Conservation (phyloP, 202 grass and related monocot species). For the Setaria viridis region DNA sequence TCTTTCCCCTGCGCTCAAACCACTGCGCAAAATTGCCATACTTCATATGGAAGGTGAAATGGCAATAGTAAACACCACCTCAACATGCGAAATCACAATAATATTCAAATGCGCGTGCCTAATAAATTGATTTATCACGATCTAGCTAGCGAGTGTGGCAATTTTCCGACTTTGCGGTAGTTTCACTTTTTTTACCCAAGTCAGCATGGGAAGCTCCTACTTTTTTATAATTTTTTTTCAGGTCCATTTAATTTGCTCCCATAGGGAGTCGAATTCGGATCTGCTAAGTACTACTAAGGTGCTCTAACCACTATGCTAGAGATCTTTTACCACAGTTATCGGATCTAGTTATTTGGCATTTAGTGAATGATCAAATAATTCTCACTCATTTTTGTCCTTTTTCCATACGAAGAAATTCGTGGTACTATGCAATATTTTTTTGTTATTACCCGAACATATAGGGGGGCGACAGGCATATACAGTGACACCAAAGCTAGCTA, state of each 20-base stretch:
- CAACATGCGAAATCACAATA: not conserved
- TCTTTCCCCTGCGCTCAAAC: not conserved
- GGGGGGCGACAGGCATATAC: not conserved
- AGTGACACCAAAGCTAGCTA: slow-evolving; percentile 2
- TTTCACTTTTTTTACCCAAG: too few species aligned
- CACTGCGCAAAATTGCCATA: not conserved
- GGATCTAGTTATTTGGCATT: too few species aligned
- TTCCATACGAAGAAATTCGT: not conserved
- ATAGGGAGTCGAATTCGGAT: too few species aligned
- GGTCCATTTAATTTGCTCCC: too few species aligned
- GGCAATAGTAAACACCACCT: not conserved
- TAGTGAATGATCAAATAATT: not conserved
- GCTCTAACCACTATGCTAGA: too few species aligned
- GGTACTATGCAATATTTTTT: not conserved
- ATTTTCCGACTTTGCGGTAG: not conserved
- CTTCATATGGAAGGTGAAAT: not conserved
- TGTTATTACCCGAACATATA: not conserved
- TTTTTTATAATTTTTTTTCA: not conserved
- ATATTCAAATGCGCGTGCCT: not conserved
- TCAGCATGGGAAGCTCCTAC: too few species aligned
- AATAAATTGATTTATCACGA: not conserved
- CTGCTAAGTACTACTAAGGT: too few species aligned
- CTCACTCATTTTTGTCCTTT: not conserved
- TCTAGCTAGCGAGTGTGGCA: not conserved
- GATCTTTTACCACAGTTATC: too few species aligned